Evolutionary conservation across 2,329 filamentous ascomycete species (phyloP), one percentile per base, ranked within the genome.

Genomic region (Fusarium gaditjirri): DNA sequence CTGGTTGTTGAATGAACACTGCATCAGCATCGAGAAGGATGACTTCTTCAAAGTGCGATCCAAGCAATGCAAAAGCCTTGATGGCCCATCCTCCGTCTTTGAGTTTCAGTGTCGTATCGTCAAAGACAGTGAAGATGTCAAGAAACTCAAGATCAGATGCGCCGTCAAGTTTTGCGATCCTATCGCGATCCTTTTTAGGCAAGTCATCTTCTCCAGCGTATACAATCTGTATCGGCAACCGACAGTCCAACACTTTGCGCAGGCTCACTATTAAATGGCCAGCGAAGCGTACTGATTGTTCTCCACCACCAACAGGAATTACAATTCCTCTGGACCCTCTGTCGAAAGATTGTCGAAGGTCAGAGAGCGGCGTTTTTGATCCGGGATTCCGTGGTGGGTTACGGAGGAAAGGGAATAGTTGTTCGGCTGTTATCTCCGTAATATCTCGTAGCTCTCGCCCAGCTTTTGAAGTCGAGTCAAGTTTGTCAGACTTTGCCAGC

Each of bases 11-110:
- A 9, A 83, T 47, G 43, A 84, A 81, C 1, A 84, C 80, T 2
- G 78, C 77, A 58, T 84, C 82, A 4, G 82, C 77, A 59, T 84
- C 82, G 14, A 83, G 39, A 4, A 83, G 70, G 5, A 84, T 78
- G 7, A 80, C 80, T 38, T 83, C 68, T n/a, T 81, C 80, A 50
- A 81, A 83, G 1, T 44, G 68, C 2, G 79, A 80, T 17, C 78
- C 79, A 13, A 84, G 76, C 4, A 78, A 72, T 7, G 82, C 82
- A 54, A 84, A 84, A 1, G 80, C 70, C 57, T 84, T 84, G 59
- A 83, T 80, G 14, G 82, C 82, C 80, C 81, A 83, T 3, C 77
- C 77, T 3, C 77, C 78, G 3, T 76, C 63, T n/a, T 64, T 57
- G 4, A 82, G 73, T 10, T 74, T 71, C 44, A 81, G 35, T 5